Evolutionary conservation across 805 yeast species (phyloP).

Genomic region (Lachancea mirantina): DNA sequence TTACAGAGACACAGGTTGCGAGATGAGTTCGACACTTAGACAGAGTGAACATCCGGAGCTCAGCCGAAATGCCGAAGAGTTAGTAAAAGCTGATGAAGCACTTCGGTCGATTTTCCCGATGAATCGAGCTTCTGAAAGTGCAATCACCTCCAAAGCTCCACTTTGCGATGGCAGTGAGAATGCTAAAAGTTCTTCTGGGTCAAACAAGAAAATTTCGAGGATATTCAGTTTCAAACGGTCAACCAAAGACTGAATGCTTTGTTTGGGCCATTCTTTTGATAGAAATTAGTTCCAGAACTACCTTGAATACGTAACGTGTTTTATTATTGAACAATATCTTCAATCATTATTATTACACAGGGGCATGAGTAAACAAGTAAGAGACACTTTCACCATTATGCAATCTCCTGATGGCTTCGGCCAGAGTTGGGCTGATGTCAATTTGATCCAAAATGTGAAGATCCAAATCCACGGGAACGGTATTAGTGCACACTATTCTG

Average conservation of each 20-base stretch:
- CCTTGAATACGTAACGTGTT: too few relatives aligned
- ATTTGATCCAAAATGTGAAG: conserved; percentile 53
- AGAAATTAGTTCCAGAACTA: too few relatives aligned
- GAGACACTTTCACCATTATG: conserved; percentile 85
- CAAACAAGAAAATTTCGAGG: conserved; percentile 20
- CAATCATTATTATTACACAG: conserved; percentile 20
- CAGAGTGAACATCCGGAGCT: too few relatives aligned
- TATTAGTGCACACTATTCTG: conserved; percentile 70
- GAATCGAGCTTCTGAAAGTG: too few relatives aligned
- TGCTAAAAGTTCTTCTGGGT: conserved; percentile 9
- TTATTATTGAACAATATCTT: not conserved
- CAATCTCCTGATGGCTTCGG: conserved; percentile 76
- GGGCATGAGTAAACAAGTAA: conserved; percentile 66
- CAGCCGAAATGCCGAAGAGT: conserved; percentile 18
- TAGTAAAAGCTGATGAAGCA: conserved; percentile 23
- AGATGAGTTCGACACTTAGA: too few relatives aligned
- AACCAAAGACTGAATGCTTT: conserved; percentile 3
- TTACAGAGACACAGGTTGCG: conserved; percentile 64
- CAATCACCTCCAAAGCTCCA: too few relatives aligned
- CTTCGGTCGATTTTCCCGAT: too few relatives aligned
- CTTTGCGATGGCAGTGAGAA: conserved; percentile 9
- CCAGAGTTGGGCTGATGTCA: conserved; percentile 67
- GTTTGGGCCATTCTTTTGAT: too few relatives aligned
- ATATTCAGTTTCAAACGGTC: conserved; percentile 21
- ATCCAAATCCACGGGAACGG: conserved; percentile 70